These are phyloP conservation scores for Amborella trichopoda DNA, from an alignment of 164 flowering plant species.

Conservation along the genomic window DNA sequence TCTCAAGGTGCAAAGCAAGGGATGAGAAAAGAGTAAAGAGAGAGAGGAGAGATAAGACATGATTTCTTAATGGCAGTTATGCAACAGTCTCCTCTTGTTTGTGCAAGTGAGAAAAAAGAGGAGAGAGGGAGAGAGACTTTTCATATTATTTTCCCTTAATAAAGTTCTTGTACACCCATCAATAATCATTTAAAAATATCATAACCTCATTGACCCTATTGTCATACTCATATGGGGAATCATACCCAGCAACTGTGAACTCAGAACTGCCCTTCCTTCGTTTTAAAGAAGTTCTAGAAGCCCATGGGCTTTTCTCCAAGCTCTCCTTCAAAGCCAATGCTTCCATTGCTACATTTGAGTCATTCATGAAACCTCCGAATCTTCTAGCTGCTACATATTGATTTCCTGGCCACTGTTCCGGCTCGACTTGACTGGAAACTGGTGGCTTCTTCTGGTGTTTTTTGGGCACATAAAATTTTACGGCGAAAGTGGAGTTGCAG, in stretches of 20 bases:
- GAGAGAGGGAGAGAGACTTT: too few relatives aligned
- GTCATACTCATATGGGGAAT: conserved; percentile 11
- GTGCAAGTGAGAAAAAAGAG: too few relatives aligned
- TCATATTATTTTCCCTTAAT: neutral
- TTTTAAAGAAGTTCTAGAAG: neutral
- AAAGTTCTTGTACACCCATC: neutral
- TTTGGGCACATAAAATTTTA: conserved; percentile 13
- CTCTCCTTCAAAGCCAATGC: conserved; percentile 10
- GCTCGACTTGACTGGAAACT: conserved; percentile 3
- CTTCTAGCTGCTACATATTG: conserved; percentile 9
- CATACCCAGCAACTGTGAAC: conserved; percentile 14
- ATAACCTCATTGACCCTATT: conserved; percentile 17
- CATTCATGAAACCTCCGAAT: conserved; percentile 14
- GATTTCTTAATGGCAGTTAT: too few relatives aligned
- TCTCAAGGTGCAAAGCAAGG: too few relatives aligned
- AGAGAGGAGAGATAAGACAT: too few relatives aligned
- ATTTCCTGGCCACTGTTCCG: conserved; percentile 8
- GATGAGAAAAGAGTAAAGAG: too few relatives aligned
- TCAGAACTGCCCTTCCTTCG: neutral
- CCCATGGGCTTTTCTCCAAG: conserved; percentile 10
- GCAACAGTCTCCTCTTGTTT: too few relatives aligned
- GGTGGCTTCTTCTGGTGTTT: conserved; percentile 13
- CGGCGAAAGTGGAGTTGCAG: conserved; percentile 8
- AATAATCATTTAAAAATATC: conserved; percentile 6
- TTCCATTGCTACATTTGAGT: conserved; percentile 9